phyloP scores from a whole-genome alignment of 164 flowering plant genomes.

The Paratinospora sagittata region DNA sequence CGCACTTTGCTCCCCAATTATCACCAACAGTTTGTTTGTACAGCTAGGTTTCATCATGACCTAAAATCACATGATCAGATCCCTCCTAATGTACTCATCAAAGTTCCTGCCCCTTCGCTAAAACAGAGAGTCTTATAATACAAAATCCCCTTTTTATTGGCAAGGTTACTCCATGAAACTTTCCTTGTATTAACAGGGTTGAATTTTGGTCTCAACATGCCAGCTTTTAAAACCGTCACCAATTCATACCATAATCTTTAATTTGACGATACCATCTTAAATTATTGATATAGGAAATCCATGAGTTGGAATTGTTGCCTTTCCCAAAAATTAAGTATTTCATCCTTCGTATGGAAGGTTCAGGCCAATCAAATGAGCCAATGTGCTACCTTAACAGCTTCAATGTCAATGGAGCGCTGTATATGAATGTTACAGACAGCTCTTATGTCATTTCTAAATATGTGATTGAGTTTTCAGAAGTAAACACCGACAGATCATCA shows the following conservation, averaged over 20 bases:
- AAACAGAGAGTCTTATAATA: neutral
- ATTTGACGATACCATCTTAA: neutral
- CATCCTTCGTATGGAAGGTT: neutral
- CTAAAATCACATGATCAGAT: neutral
- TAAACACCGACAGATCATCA: too few relatives aligned
- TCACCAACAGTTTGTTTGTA: neutral
- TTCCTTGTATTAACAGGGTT: neutral
- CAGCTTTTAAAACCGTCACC: neutral
- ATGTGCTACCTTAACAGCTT: neutral
- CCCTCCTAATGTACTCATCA: neutral
- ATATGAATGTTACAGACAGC: too few relatives aligned
- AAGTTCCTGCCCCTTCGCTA: neutral
- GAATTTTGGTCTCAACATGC: neutral
- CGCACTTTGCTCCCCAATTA: too few relatives aligned
- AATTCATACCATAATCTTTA: neutral
- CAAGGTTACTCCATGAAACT: neutral
- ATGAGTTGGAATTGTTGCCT: neutral
- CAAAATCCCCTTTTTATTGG: neutral
- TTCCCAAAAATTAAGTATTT: neutral
- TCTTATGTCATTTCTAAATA: too few relatives aligned
- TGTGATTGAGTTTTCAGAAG: too few relatives aligned
- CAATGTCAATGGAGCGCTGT: neutral
- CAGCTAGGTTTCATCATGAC: neutral
- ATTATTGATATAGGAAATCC: neutral
- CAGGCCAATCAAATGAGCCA: neutral